These are phyloP conservation scores for Kalmusia sp. DNA, from an alignment of 2,329 filamentous ascomycete genomes.

Conservation along the genomic window DNA sequence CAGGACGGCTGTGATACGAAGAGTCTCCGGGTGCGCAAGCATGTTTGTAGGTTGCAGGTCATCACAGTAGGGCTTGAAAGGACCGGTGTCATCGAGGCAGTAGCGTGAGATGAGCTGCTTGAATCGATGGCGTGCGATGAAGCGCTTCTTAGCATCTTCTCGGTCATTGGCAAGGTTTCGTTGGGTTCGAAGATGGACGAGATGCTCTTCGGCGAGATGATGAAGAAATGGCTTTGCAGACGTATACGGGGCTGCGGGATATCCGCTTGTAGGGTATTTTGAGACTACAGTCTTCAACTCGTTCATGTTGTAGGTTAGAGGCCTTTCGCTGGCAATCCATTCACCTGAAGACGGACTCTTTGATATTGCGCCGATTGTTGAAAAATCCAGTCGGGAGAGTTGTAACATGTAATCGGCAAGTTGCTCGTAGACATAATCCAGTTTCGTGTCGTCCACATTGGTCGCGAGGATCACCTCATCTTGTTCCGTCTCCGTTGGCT, in stretches of 20 bases:
- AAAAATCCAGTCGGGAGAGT: constrained; percentile 20
- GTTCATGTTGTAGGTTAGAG: constrained; percentile 31
- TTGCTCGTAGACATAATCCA: constrained; percentile 26
- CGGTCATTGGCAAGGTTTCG: constrained; percentile 28
- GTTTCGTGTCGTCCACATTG: constrained; percentile 22
- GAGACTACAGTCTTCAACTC: constrained; percentile 31
- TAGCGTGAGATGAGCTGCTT: constrained; percentile 19
- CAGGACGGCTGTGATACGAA: constrained; percentile 47
- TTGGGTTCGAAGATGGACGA: constrained; percentile 28
- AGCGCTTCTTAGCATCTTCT: constrained; percentile 31
- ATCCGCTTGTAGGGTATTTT: constrained; percentile 36
- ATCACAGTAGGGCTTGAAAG: constrained; percentile 50
- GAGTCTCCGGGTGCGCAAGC: constrained; percentile 45
- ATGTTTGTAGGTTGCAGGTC: constrained; percentile 51
- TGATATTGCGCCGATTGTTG: constrained; percentile 40
- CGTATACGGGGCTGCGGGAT: constrained; percentile 35
- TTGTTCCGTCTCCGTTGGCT: constrained; percentile 22
- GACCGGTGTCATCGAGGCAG: constrained; percentile 16
- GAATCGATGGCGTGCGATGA: constrained; percentile 26
- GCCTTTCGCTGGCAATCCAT: constrained; percentile 39
- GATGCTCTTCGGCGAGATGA: constrained; percentile 25
- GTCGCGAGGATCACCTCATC: constrained; percentile 23
- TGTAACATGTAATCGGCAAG: constrained; percentile 23
- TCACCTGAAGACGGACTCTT: constrained; percentile 23
- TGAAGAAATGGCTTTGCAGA: constrained; percentile 25